These are phyloP conservation scores for Solanum neorickii DNA, from an alignment of 257 asterid genomes.

Conservation along the genomic window DNA sequence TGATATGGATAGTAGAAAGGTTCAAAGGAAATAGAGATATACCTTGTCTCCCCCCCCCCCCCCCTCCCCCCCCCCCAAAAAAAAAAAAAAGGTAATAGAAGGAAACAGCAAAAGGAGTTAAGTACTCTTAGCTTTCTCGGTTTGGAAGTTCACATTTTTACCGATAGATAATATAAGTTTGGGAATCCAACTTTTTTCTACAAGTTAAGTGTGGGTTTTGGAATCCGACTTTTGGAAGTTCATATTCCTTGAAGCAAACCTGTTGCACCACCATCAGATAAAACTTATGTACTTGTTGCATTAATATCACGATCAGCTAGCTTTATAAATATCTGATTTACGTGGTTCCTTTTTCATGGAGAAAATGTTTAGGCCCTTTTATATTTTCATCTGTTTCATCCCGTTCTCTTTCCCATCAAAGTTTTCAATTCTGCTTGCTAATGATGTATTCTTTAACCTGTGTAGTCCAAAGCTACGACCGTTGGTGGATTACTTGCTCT, in stretches of 20 bases:
- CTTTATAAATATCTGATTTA: not conserved
- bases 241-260: not conserved
- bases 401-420: not conserved
- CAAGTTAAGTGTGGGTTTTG: not conserved
- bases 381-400: not conserved
- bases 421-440: not conserved
- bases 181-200: not conserved
- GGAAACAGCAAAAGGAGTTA: not conserved
- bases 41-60: too few relatives aligned
- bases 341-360: not conserved
- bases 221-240: not conserved
- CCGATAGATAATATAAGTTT: not conserved
- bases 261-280: not conserved
- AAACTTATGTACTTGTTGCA: not conserved
- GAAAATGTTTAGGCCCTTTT: not conserved
- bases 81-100: not conserved
- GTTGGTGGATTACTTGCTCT: conserved; percentile 61
- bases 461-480: conserved; percentile 62
- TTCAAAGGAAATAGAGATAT: not conserved
- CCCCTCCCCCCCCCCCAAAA: too few relatives aligned
- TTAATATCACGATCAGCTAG: not conserved
- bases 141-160: not conserved
- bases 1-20: not conserved
- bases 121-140: not conserved
- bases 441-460: not conserved